Percentiles rank a stretch among this genome's conserved stretches.
These are phyloP conservation scores for Dioscorea cayenensis DNA, from an alignment of 116 monocot species.

Conservation along the genomic window DNA sequence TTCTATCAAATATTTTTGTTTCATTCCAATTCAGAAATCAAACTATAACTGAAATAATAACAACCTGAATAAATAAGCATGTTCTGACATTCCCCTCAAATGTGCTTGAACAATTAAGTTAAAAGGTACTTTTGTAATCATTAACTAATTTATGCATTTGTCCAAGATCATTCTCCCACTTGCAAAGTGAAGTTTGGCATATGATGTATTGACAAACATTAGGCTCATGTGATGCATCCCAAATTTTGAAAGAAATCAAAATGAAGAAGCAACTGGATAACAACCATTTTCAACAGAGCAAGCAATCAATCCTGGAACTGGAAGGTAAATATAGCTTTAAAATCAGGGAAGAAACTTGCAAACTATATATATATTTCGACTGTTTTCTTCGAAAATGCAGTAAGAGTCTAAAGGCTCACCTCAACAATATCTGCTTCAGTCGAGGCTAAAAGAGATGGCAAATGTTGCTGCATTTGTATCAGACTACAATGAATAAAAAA, in stretches of 20 bases:
- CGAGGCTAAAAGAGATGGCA: constrained; percentile 53
- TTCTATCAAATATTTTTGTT: too few relatives aligned
- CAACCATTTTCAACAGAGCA: constrained; percentile 48
- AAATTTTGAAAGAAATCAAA: constrained; percentile 62
- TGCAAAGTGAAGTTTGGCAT: constrained; percentile 28
- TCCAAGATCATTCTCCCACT: constrained; percentile 38
- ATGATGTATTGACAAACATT: constrained; percentile 40
- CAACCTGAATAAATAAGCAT: too few relatives aligned
- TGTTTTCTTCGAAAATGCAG: constrained; percentile 63
- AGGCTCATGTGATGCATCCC: constrained; percentile 21
- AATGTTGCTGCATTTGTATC: constrained; percentile 51
- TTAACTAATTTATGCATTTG: constrained; percentile 50
- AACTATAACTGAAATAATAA: too few relatives aligned
- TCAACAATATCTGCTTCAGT: constrained; percentile 70
- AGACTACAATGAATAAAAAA: background rate
- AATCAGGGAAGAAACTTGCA: constrained; percentile 40
- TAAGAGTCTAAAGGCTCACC: constrained; percentile 60
- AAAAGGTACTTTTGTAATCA: constrained; percentile 39
- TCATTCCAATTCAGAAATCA: too few relatives aligned
- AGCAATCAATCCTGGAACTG: constrained; percentile 66
- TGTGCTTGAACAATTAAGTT: constrained; percentile 6
- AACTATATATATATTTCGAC: constrained; percentile 42
- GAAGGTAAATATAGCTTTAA: constrained; percentile 58
- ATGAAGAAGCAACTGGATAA: constrained; percentile 55
- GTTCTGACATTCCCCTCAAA: too few relatives aligned